Evolutionary conservation across 805 yeast genomes (phyloP), one percentile per base, ranked within the genome.

Genomic region (Monosporozyma aquatica): DNA sequence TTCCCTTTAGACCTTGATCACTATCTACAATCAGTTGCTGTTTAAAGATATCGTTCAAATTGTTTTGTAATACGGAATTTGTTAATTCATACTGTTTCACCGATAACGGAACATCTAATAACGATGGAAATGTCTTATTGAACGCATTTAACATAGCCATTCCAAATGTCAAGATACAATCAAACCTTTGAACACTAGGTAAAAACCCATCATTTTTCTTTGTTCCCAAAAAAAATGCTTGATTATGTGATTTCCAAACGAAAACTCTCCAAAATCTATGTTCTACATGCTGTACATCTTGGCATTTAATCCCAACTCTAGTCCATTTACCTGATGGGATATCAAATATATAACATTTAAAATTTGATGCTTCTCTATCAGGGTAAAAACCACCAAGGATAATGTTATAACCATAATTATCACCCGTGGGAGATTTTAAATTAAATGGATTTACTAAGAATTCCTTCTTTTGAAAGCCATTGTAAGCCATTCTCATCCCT

Each of bases 191-290:
- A 57, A 77, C 59, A 5, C 66, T 58, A 15, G 62, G 59, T 27
- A 51, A 42, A 40, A 34, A 44, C 14, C 47, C 51, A 14, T 55
- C 58, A 34, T 56, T 54, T 20, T 50, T 46, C 4, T 49, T 45
- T 7, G 69, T 59, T 0, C 92, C 92, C 22, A 83, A 51, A 23
- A 80, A 59, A 1, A 80, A 62, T 1, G 80, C 77, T 55, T 76
- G 78, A 55, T 82, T 89, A 59, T 83, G 92, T 0, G 89, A 80
- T 21, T 72, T 72, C 94, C 94, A 83, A 1, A 77, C 78, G 59
- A 72, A 78, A 0, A 82, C 76, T 47, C 76, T 78, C 75, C 83
- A 76, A 42, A 79, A 70, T 39, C 81, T 64, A 54, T 80, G 82
- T 2, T 74, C 67, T 24, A 72, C 72, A 24, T 68, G 63, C 34